These are phyloP conservation scores for Pulveroboletus sp. DNA, from an alignment of 768 basidiomycete species.

Conservation along the genomic window DNA sequence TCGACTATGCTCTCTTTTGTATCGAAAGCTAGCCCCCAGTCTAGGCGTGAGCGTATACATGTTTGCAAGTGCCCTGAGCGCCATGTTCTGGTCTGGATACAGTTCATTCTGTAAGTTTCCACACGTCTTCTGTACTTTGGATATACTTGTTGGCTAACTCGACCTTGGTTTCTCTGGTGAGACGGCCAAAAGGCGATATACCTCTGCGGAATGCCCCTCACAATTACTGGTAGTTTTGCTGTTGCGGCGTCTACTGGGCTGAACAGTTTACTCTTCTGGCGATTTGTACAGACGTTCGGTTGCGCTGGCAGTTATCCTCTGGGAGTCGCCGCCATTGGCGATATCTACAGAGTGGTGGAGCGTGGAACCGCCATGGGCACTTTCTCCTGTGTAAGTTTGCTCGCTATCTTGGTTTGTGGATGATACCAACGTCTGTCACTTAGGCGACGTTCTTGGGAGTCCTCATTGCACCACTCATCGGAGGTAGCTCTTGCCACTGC, in stretches of 20 bases:
- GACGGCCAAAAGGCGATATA: constrained; percentile 66
- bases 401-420: neutral
- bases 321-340: constrained; percentile 58
- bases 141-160: neutral
- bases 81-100: constrained; percentile 49
- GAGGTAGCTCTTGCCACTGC: constrained; percentile 34
- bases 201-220: constrained; percentile 53
- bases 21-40: constrained; percentile 19
- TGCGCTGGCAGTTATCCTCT: constrained; percentile 51
- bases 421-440: neutral
- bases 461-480: constrained; percentile 54
- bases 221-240: constrained; percentile 55
- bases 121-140: neutral
- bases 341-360: constrained; percentile 63
- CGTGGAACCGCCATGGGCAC: constrained; percentile 56
- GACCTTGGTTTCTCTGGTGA: constrained; percentile 19
- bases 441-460: constrained; percentile 52
- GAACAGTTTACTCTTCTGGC: constrained; percentile 48
- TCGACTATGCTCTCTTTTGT: neutral
- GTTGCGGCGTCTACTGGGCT: constrained; percentile 46
- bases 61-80: constrained; percentile 40
- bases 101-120: constrained; percentile 43
- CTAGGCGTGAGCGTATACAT: constrained; percentile 50
- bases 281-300: constrained; percentile 64
- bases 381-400: constrained; percentile 44